Evolutionary conservation across 257 asterid species (phyloP), one percentile per base, ranked within the genome.

Genomic region (Solanum corneliomulleri): DNA sequence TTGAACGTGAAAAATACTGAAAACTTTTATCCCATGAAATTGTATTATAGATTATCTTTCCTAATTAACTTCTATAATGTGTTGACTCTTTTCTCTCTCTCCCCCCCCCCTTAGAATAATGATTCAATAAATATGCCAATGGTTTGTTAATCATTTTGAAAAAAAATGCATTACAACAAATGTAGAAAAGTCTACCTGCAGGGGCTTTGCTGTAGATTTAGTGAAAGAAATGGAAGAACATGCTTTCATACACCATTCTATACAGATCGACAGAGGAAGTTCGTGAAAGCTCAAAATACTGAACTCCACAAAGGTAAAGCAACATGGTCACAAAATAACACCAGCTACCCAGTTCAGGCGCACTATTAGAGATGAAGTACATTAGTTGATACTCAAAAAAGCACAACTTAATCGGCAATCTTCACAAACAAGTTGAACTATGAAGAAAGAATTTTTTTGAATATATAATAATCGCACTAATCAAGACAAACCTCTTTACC

Each of bases 401-500:
- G 42, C 25, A 78, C 25, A 27, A 16, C 18, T 45, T 78, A 25
- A 78, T 47, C 10, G 84, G 68, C 42, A 78, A 18, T 25, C 39
- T 14, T 45, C 68, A 47, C 68, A 29, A 47, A 6, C 42, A 45
- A 29, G 84, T 49, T 80, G 68, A 47, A 80, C 13, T 27, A 25
- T 27, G 27, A 80, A 80, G 29, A 16, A 16, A 27, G 25, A 69
- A 60, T 23, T 35, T 21, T 27, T 29, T 23, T 42, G 15, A 62
- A 69, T 5, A 69, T 5, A 44, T 42, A 44, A 42, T 47, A 9
- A 14, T 16, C 18, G 29, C 25, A 49, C 71, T n/a, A 25, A 29
- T 72, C 75, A 56, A 45, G 88, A 81, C 27, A 82, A 86, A 37
- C 27, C 86, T 89, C 84, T 47, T 87, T 89, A 95, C 98, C 90